Base-by-base conservation (phyloP, 2,329 filamentous ascomycete species). In the Coniochaeta sp. region DNA sequence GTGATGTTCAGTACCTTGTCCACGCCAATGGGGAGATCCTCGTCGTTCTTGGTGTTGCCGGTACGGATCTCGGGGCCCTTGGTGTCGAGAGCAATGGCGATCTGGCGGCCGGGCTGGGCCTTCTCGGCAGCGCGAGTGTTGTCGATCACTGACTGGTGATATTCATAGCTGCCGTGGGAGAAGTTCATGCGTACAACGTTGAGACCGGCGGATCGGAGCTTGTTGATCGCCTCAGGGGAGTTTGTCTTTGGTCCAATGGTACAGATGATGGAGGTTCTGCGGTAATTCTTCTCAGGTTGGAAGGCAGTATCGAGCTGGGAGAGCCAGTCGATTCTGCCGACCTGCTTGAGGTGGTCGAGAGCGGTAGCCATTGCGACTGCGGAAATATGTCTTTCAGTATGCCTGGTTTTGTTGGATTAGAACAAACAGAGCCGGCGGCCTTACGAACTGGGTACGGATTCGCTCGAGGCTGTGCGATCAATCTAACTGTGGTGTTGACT, bases 161-260 rank as follows among this genome's bases (percentile, higher is more conserved):
- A 99, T 80, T 93, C 93, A 78, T 98, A 95, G 67, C 88, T 89
- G 71, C 91, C 91, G 78, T 96, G 91, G 66, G 90, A 96, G 77
- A 98, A 98, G 89, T 99, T 99, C 95, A 99, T 99, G 81, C 95
- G 93, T 69, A 98, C 95, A 68, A 99, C 92, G 79, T 98, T 98
- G 71, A 98, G 88, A 78, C 95, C 95, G 67, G 89, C 89, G 73
- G 83, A 85, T 76, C 93, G 91, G 71, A 99, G 90, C 76, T 88
- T 85, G 80, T 98, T 98, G 81, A 99, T 96, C 78, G 92, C 93
- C 81, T 97, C 90, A 61, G 93, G 89, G 40, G 91, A 96, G 84
- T 99, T 99, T 70, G 95, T 99, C 88, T 98, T 99, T 74, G 95
- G 95, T 64, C 95, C 95, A 75, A 99, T 98, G 70, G 95, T 98